Percentiles rank a stretch among this genome's conserved stretches.
Evolutionary conservation across 257 asterid genomes (phyloP).

Genomic region (Verbascum thapsus): DNA sequence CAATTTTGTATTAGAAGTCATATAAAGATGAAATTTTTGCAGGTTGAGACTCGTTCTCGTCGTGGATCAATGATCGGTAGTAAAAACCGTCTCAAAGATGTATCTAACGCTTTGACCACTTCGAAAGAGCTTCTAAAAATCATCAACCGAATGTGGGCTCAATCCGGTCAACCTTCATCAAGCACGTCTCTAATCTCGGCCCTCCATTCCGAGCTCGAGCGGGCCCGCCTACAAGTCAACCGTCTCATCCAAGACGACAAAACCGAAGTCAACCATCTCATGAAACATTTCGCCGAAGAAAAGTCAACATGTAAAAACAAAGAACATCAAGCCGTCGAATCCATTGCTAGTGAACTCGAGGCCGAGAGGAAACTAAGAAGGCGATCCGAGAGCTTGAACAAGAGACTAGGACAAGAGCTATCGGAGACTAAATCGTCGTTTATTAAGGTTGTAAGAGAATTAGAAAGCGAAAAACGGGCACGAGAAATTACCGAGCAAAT

Average conservation of each 20-base stretch:
- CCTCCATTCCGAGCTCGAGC: conserved; percentile 89
- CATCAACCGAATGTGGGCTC: conserved; percentile 84
- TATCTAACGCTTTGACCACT: conserved; percentile 79
- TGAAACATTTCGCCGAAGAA: conserved; percentile 81
- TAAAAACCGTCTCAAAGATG: conserved; percentile 68
- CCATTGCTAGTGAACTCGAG: conserved; percentile 69
- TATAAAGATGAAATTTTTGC: conserved; percentile 39
- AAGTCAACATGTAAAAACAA: conserved; percentile 76
- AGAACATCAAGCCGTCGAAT: conserved; percentile 59
- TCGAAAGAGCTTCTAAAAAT: conserved; percentile 94
- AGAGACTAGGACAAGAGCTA: conserved; percentile 74
- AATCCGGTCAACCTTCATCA: conserved; percentile 79
- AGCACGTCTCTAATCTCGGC: conserved; percentile 84
- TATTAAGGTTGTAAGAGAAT: conserved; percentile 56
- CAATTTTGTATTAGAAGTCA: too few species aligned
- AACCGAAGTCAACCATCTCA: conserved; percentile 60
- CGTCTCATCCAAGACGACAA: conserved; percentile 80
- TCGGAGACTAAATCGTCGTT: conserved; percentile 63
- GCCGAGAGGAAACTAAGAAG: conserved; percentile 70
- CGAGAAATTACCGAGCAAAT: conserved; percentile 70
- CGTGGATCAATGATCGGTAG: conserved; percentile 51
- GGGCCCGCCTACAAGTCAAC: conserved; percentile 86
- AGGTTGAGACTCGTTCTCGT: conserved; percentile 87
- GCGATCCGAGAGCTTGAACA: conserved; percentile 77
- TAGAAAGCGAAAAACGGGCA: conserved; percentile 77